Conservation (phyloP, 2,329 filamentous ascomycete species). For the Sporothrix schenckii region DNA sequence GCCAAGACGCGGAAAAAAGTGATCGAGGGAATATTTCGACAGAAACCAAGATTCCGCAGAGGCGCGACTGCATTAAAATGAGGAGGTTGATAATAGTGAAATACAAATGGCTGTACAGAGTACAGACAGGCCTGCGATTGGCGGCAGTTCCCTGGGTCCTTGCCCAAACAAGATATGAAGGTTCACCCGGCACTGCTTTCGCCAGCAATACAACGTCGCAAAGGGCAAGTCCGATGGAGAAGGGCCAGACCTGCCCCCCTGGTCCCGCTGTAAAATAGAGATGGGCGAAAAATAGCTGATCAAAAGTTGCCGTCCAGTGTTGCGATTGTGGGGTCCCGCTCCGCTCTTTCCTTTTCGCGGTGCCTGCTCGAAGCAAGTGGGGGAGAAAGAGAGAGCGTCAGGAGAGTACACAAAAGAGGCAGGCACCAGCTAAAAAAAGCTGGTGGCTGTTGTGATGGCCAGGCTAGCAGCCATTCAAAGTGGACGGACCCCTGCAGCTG, state of each 20-base stretch:
- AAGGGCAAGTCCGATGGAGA: not conserved
- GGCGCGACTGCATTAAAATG: constrained; percentile 26
- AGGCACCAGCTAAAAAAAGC: constrained; percentile 26
- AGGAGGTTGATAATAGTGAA: constrained; percentile 32
- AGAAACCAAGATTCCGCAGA: constrained; percentile 6
- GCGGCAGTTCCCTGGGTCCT: constrained; percentile 26
- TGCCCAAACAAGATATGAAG: constrained; percentile 21
- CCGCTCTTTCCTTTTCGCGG: constrained; percentile 5
- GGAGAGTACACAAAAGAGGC: not conserved
- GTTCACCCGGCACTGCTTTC: not conserved
- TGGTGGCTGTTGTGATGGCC: constrained; percentile 12
- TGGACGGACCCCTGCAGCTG: constrained; percentile 20
- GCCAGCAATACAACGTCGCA: constrained; percentile 25
- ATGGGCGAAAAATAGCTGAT: not conserved
- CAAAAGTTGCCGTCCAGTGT: constrained; percentile 15
- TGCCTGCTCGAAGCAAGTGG: constrained; percentile 17
- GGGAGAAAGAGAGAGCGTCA: constrained; percentile 4
- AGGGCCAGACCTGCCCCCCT: not conserved
- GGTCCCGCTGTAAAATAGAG: not conserved
- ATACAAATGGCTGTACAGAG: constrained; percentile 28
- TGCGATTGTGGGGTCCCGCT: constrained; percentile 13
- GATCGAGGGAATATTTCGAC: constrained; percentile 7
- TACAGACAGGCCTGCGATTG: constrained; percentile 27
- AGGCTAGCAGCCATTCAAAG: constrained; percentile 20
- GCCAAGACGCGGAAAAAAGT: not conserved